phyloP scores from a whole-genome alignment of 75 land plant species.

The Gnetum montanum region DNA sequence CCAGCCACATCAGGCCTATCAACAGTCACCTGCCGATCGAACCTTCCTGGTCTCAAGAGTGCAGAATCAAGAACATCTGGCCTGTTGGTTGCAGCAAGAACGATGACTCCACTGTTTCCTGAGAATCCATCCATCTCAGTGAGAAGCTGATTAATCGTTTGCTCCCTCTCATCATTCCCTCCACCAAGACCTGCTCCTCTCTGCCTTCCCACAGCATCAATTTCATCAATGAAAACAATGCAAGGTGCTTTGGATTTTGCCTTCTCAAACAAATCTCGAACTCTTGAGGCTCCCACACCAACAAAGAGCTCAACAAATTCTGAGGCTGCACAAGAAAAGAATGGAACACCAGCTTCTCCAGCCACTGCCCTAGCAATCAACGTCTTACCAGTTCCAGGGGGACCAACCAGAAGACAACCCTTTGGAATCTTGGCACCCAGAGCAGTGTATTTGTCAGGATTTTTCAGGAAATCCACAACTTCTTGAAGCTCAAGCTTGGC shows the following conservation, averaged over 20 bases:
- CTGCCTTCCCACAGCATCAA: slow-evolving; percentile 98
- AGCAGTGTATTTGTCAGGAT: slow-evolving; percentile 97
- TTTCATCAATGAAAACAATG: slow-evolving; percentile 98
- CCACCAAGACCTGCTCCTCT: slow-evolving; percentile 99
- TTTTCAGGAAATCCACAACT: slow-evolving; percentile 97
- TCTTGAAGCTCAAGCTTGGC: slow-evolving; percentile 97
- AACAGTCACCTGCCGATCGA: slow-evolving; percentile 95
- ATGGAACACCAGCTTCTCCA: slow-evolving; percentile 96
- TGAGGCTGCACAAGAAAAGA: slow-evolving; percentile 98
- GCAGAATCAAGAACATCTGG: slow-evolving; percentile 98
- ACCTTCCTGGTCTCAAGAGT: slow-evolving; percentile 89
- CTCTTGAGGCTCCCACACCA: slow-evolving; percentile 97
- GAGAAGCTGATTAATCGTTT: slow-evolving; percentile 94
- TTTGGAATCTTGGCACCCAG: slow-evolving; percentile 97
- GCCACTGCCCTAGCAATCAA: slow-evolving; percentile 85
- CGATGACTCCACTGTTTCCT: slow-evolving; percentile 96
- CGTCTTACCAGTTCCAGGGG: slow-evolving; percentile 94
- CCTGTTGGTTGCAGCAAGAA: slow-evolving; percentile 91
- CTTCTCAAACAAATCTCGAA: slow-evolving; percentile 96
- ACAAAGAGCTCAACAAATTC: slow-evolving; percentile 98
- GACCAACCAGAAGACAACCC: slow-evolving; percentile 93
- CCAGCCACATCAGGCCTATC: slow-evolving; percentile 99
- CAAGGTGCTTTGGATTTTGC: slow-evolving; percentile 98
- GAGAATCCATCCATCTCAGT: slow-evolving; percentile 99
- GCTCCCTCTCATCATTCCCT: slow-evolving; percentile 99